These are phyloP conservation scores for Vigna radiata DNA, from an alignment of 306 rosid species.

Conservation along the genomic window DNA sequence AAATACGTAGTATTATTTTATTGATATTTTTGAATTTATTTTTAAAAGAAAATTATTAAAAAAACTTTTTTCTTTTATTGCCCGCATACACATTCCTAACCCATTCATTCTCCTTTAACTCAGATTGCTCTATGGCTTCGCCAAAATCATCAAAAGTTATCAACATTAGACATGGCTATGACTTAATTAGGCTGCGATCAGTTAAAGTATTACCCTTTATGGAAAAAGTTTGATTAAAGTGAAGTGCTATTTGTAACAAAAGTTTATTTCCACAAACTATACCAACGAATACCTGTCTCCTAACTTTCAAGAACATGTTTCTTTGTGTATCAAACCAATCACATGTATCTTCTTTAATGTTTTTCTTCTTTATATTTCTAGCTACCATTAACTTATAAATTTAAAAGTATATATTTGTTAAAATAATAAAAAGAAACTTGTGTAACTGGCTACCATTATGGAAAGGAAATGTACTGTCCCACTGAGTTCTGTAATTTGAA, in stretches of 20 bases:
- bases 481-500: slow-evolving; percentile 10
- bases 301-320: neutral
- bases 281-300: neutral
- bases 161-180: neutral
- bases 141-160: neutral
- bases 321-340: neutral
- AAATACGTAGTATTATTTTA: too few relatives aligned
- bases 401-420: too few relatives aligned
- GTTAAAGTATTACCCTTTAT: neutral
- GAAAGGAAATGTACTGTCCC: neutral
- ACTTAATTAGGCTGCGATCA: neutral
- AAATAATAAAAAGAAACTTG: neutral
- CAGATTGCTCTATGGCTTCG: neutral
- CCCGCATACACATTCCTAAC: slow-evolving; percentile 39
- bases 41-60: too few relatives aligned
- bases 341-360: neutral
- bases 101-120: slow-evolving; percentile 16
- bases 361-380: neutral
- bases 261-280: neutral
- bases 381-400: too few relatives aligned
- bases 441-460: neutral
- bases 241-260: neutral
- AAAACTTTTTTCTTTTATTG: too few relatives aligned
- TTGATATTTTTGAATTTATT: too few relatives aligned
- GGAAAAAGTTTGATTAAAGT: neutral